phyloP scores from a whole-genome alignment of 768 basidiomycete genomes.

The Clavaria fumosa region DNA sequence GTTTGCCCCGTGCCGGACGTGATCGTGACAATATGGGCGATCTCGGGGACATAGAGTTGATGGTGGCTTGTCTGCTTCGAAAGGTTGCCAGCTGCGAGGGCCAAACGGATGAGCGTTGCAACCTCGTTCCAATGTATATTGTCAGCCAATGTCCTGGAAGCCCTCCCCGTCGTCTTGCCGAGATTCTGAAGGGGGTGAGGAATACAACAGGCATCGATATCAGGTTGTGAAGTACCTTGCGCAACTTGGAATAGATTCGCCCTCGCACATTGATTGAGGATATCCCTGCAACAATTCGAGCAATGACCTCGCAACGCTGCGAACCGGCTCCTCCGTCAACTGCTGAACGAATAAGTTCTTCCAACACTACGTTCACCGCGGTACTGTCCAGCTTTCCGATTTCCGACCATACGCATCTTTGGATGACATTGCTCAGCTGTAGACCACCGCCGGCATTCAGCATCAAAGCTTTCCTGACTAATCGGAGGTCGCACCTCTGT shows the following conservation, averaged over 20 bases:
- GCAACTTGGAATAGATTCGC: constrained; percentile 59
- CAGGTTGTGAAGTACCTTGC: constrained; percentile 37
- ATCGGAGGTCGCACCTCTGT: constrained; percentile 41
- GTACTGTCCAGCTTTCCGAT: constrained; percentile 52
- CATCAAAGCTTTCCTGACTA: neutral
- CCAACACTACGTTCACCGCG: constrained; percentile 57
- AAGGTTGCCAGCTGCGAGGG: constrained; percentile 54
- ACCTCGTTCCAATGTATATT: constrained; percentile 73
- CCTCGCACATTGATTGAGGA: constrained; percentile 69
- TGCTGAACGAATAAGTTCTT: constrained; percentile 69
- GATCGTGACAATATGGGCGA: constrained; percentile 67
- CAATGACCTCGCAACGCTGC: constrained; percentile 57
- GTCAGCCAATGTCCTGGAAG: constrained; percentile 47
- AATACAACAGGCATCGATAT: neutral
- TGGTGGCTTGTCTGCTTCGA: constrained; percentile 45
- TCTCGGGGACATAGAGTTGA: constrained; percentile 72
- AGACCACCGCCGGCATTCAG: constrained; percentile 3
- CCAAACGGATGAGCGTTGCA: constrained; percentile 63
- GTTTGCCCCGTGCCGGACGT: constrained; percentile 60
- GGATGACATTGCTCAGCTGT: constrained; percentile 53
- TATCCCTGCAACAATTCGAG: constrained; percentile 56
- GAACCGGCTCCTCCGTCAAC: constrained; percentile 74
- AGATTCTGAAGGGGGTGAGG: constrained; percentile 33
- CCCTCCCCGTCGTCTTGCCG: constrained; percentile 52
- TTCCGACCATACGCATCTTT: constrained; percentile 66